Evolutionary conservation across 2,329 filamentous ascomycete genomes (phyloP).

Genomic region (Paracorniculantispora psalliotae): DNA sequence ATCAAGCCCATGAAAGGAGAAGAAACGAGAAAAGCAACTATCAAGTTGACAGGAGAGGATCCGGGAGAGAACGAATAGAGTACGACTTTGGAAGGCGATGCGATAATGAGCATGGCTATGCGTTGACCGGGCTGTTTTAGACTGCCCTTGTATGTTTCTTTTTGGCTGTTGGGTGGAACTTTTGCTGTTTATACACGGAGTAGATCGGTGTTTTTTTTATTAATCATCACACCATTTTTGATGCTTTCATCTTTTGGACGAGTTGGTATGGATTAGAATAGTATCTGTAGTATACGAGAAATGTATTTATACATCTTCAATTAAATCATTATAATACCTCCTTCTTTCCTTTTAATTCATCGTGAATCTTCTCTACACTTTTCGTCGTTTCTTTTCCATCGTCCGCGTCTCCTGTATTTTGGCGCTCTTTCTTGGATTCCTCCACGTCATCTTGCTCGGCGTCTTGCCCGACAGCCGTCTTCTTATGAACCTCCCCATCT

Average conservation of each 20-base stretch:
- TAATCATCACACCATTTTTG: too few species aligned
- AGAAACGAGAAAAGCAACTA: too few species aligned
- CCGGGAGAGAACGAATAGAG: background rate
- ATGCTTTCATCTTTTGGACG: background rate
- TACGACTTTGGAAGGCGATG: background rate
- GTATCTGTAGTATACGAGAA: constrained; percentile 3
- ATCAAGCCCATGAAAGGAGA: background rate
- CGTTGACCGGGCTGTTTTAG: background rate
- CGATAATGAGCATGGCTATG: background rate
- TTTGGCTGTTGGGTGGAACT: background rate
- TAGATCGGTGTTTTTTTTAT: background rate
- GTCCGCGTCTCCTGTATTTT: too few species aligned
- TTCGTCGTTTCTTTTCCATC: background rate
- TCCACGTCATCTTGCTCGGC: too few species aligned
- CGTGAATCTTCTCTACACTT: background rate
- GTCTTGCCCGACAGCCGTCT: too few species aligned
- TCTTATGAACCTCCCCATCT: too few species aligned
- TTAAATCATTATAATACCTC: constrained; percentile 9
- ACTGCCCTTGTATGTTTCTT: background rate
- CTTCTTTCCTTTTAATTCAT: background rate
- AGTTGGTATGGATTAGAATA: constrained; percentile 10
- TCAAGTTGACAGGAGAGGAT: too few species aligned
- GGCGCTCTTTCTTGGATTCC: too few species aligned
- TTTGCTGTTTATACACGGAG: constrained; percentile 1
- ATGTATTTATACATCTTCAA: constrained; percentile 9